Conservation (phyloP, 768 basidiomycete species). For the Boletus rufocinnamomeus region DNA sequence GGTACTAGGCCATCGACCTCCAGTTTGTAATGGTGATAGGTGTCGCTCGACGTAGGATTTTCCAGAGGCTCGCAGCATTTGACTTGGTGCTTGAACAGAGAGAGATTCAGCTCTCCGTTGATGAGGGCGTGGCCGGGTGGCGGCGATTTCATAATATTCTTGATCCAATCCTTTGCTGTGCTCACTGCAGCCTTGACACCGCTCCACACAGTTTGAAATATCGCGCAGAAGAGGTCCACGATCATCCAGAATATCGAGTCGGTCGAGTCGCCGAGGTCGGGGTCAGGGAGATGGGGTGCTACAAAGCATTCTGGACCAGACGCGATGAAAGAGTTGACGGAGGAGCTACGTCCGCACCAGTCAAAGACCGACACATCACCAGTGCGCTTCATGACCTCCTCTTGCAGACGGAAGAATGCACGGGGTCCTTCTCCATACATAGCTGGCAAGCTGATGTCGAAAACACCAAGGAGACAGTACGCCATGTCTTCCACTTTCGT, state of each 20-base stretch:
- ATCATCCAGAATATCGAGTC: conserved; percentile 18
- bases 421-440: conserved; percentile 31
- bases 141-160: conserved; percentile 6
- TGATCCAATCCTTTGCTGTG: conserved; percentile 4
- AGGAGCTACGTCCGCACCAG: conserved; percentile 25
- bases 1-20: conserved; percentile 11
- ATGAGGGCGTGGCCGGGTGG: conserved; percentile 23
- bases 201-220: conserved; percentile 13
- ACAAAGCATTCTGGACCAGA: conserved; percentile 20
- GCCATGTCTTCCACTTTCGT: conserved; percentile 32
- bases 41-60: background rate
- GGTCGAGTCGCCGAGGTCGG: conserved; percentile 6
- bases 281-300: conserved; percentile 2
- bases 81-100: conserved; percentile 26
- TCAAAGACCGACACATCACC: conserved; percentile 27
- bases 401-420: conserved; percentile 33
- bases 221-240: conserved; percentile 8
- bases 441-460: conserved; percentile 30
- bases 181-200: conserved; percentile 6
- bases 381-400: conserved; percentile 32
- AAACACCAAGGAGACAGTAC: conserved; percentile 34
- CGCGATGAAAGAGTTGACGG: conserved; percentile 28
- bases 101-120: conserved; percentile 27
- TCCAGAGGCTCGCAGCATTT: conserved; percentile 7
- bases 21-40: conserved; percentile 14